phyloP scores from a whole-genome alignment of 1,284 basidiomycete genomes.

The Coniophora puteana region DNA sequence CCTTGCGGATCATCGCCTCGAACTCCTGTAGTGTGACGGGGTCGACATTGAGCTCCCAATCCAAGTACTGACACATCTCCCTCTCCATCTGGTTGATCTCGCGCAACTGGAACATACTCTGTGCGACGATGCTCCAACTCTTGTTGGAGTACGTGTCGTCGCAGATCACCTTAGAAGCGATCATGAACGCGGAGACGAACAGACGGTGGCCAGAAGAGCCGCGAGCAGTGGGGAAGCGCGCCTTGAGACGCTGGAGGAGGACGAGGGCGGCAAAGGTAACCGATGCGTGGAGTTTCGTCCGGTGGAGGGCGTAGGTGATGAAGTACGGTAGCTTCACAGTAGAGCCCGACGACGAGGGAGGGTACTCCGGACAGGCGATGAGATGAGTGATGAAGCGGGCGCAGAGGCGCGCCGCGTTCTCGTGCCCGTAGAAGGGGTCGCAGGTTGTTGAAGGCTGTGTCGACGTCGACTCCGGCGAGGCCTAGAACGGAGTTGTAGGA shows the following conservation, averaged over 20 bases:
- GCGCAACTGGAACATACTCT: constrained; percentile 84
- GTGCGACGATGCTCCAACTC: constrained; percentile 92
- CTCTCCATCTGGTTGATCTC: constrained; percentile 97
- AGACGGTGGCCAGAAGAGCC: constrained; percentile 90
- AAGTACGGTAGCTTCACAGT: constrained; percentile 72
- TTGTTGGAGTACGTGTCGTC: constrained; percentile 98
- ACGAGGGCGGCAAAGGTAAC: constrained; percentile 87
- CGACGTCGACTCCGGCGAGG: constrained; percentile 23
- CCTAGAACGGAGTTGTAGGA: constrained; percentile 13
- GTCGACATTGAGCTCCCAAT: constrained; percentile 86
- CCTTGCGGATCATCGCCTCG: constrained; percentile 55
- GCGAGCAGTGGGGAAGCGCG: constrained; percentile 86
- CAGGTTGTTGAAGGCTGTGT: constrained; percentile 23
- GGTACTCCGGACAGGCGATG: constrained; percentile 69
- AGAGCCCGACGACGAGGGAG: constrained; percentile 47
- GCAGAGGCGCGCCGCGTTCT: constrained; percentile 60
- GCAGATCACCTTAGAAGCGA: constrained; percentile 87
- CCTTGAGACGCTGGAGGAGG: constrained; percentile 84
- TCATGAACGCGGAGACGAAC: constrained; percentile 94
- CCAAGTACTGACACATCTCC: constrained; percentile 90
- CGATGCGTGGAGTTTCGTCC: constrained; percentile 78
- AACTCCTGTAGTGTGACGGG: constrained; percentile 64
- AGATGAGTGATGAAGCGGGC: constrained; percentile 78
- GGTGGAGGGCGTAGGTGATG: constrained; percentile 87
- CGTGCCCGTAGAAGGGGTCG: constrained; percentile 82